These are phyloP conservation scores for Suillus clintonianus DNA, from an alignment of 768 basidiomycete genomes.

Conservation along the genomic window DNA sequence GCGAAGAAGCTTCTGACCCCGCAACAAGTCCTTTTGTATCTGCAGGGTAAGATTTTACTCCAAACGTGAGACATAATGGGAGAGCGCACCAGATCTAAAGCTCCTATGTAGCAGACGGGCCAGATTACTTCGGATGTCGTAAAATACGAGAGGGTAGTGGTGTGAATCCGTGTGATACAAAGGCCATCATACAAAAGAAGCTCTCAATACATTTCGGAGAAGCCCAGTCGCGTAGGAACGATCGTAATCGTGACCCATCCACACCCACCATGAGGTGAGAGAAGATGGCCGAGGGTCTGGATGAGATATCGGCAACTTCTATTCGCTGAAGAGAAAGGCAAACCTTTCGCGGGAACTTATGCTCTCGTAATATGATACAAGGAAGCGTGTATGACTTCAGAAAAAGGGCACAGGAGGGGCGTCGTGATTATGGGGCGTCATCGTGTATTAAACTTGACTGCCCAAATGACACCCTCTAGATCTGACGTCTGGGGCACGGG, in stretches of 20 bases:
- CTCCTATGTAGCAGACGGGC: neutral
- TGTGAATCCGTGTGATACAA: neutral
- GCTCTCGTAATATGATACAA: neutral
- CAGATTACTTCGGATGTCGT: neutral
- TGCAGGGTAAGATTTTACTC: neutral
- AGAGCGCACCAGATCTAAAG: neutral
- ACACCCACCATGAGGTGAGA: neutral
- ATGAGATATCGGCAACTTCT: neutral
- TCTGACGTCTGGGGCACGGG: neutral
- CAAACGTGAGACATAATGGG: neutral
- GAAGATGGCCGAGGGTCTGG: neutral
- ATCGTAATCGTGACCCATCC: neutral
- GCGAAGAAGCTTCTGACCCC: neutral
- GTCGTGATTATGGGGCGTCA: neutral
- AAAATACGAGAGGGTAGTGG: neutral
- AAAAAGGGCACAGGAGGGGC: neutral
- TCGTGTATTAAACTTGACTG: neutral
- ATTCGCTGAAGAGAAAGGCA: neutral
- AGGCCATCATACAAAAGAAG: conserved; percentile 1
- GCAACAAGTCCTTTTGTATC: neutral
- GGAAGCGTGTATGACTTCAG: neutral
- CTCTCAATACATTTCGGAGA: neutral
- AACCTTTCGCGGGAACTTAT: neutral
- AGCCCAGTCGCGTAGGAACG: conserved; percentile 3
- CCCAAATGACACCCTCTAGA: neutral